Evolutionary conservation across 768 basidiomycete species (phyloP).

Genomic region (Candolleomyces efflorescens): DNA sequence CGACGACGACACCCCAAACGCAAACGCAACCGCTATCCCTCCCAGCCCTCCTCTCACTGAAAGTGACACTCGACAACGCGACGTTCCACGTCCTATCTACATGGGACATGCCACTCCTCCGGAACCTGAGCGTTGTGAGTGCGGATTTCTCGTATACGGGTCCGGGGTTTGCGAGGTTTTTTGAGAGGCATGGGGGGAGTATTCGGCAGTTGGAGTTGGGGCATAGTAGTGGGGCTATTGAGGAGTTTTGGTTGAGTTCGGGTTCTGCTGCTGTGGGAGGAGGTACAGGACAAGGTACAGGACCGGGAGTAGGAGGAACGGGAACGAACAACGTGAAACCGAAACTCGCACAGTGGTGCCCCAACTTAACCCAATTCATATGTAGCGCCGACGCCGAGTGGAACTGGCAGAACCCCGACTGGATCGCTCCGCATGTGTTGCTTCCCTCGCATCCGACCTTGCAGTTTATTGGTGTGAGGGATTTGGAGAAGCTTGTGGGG

Average conservation of each 20-base stretch:
- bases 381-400: conserved; percentile 76
- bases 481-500: conserved; percentile 56
- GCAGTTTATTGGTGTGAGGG: conserved; percentile 66
- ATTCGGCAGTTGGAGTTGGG: conserved; percentile 68
- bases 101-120: conserved; percentile 63
- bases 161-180: conserved; percentile 60
- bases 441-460: conserved; percentile 62
- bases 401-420: conserved; percentile 77
- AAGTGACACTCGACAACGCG: conserved; percentile 66
- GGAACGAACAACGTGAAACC: too few relatives aligned
- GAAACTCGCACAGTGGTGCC: conserved; percentile 60
- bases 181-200: conserved; percentile 58
- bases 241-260: conserved; percentile 60
- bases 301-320: conserved; percentile 25
- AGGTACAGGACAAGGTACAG: not conserved
- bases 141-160: conserved; percentile 69
- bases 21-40: too few relatives aligned
- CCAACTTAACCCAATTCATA: conserved; percentile 64
- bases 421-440: conserved; percentile 75
- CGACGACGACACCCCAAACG: conserved; percentile 12
- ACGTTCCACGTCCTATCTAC: conserved; percentile 63
- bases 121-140: conserved; percentile 62
- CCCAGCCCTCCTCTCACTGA: conserved; percentile 65
- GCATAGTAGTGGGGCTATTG: conserved; percentile 62
- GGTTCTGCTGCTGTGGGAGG: not conserved